Percentiles rank a stretch among this genome's conserved stretches.
phyloP scores from a whole-genome alignment of 768 basidiomycete genomes.

The Pleurotus tuoliensis region DNA sequence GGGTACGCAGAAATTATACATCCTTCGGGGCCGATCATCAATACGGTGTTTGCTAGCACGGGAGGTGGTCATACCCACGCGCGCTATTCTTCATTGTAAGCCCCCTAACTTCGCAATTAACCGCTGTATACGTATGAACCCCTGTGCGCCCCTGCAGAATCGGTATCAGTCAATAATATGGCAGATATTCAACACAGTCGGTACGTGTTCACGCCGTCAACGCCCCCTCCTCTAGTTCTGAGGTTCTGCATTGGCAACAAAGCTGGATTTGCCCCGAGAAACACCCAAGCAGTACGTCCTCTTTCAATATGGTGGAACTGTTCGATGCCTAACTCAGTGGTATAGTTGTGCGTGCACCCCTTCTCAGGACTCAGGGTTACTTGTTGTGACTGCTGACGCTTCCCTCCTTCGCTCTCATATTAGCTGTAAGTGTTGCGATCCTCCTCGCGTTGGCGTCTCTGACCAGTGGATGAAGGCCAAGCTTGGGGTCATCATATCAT shows the following conservation, averaged over 20 bases:
- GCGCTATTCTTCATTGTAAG: conserved; percentile 2
- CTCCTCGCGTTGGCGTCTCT: too few relatives aligned
- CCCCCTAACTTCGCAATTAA: too few relatives aligned
- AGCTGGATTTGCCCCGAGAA: not conserved
- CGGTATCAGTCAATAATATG: conserved; percentile 1
- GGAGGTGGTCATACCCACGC: conserved; percentile 1
- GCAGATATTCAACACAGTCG: not conserved
- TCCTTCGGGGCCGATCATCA: not conserved
- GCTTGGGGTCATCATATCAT: conserved; percentile 1
- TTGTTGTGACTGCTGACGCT: not conserved
- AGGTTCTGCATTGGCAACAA: too few relatives aligned
- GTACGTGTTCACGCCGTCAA: not conserved
- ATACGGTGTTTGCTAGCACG: not conserved
- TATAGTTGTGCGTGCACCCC: too few relatives aligned
- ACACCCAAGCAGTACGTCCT: not conserved
- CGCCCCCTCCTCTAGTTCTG: not conserved
- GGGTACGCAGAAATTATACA: not conserved
- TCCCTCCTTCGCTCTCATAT: not conserved
- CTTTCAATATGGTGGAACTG: too few relatives aligned
- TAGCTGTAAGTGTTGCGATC: not conserved
- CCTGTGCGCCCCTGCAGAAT: not conserved
- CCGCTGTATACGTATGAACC: too few relatives aligned
- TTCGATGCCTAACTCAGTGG: too few relatives aligned
- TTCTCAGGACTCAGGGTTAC: too few relatives aligned
- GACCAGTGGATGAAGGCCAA: not conserved